Percentiles rank a stretch among this genome's conserved stretches.
These are phyloP conservation scores for Talaromyces albobiverticillius DNA, from an alignment of 2,329 filamentous ascomycete genomes.

Conservation along the genomic window DNA sequence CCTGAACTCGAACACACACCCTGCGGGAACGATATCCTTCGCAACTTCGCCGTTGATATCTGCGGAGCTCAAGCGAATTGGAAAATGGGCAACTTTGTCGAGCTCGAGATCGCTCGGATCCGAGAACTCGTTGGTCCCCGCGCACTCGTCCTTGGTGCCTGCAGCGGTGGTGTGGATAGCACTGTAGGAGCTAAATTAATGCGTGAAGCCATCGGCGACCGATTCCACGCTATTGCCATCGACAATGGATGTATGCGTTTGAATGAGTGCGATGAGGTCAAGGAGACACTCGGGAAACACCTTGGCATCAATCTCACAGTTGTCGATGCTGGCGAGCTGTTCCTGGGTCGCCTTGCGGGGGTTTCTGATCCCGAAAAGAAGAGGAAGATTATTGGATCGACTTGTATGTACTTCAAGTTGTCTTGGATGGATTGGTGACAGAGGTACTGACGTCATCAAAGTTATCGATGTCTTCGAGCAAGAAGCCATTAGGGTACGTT, in stretches of 20 bases:
- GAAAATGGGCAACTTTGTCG: conserved; percentile 81
- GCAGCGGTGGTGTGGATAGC: conserved; percentile 81
- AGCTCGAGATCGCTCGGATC: conserved; percentile 78
- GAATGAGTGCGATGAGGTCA: conserved; percentile 78
- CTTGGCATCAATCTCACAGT: conserved; percentile 90
- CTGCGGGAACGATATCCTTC: conserved; percentile 66
- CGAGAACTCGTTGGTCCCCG: conserved; percentile 74
- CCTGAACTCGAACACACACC: conserved; percentile 74
- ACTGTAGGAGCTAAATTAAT: conserved; percentile 86
- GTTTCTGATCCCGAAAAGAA: conserved; percentile 81
- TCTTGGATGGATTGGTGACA: not conserved
- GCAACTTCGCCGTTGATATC: conserved; percentile 82
- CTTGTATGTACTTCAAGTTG: not conserved
- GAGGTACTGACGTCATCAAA: conserved; percentile 33
- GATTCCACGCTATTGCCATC: conserved; percentile 83
- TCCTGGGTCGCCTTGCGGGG: conserved; percentile 73
- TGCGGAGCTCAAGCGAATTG: conserved; percentile 75
- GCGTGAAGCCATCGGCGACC: conserved; percentile 78
- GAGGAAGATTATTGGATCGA: conserved; percentile 80
- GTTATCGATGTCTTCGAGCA: conserved; percentile 79
- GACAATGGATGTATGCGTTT: conserved; percentile 84
- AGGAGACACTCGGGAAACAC: conserved; percentile 72
- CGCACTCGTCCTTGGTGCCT: conserved; percentile 77
- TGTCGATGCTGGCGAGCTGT: conserved; percentile 72
- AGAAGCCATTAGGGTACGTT: conserved; percentile 56